A percentile compares a stretch with the other conserved stretches of the same genome.
These are phyloP conservation scores for Vitis amurensis DNA, from an alignment of 164 flowering plant genomes.

Conservation along the genomic window DNA sequence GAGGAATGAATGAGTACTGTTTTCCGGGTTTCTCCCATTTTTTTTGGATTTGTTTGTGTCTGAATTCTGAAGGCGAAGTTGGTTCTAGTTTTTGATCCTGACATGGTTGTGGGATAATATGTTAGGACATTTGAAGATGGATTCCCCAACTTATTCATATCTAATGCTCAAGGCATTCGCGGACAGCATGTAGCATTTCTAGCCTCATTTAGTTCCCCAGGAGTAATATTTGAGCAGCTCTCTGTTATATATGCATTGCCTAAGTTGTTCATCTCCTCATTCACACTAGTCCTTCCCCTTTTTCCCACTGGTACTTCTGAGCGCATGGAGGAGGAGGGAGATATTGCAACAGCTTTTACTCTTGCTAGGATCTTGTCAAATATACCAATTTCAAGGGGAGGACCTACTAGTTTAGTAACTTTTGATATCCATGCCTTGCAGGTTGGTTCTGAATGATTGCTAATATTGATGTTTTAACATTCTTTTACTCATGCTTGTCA, in stretches of 20 bases:
- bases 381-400: slow-evolving; percentile 88
- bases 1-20: too few species aligned
- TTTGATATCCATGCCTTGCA: slow-evolving; percentile 98
- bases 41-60: not conserved
- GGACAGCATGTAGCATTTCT: slow-evolving; percentile 94
- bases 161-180: slow-evolving; percentile 91
- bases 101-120: not conserved
- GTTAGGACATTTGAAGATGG: slow-evolving; percentile 92
- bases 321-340: slow-evolving; percentile 99
- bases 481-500: not conserved
- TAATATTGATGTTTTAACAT: not conserved
- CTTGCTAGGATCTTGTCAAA: slow-evolving; percentile 90
- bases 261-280: slow-evolving; percentile 78
- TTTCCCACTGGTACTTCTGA: slow-evolving; percentile 97
- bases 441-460: slow-evolving; percentile 41
- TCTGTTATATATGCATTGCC: slow-evolving; percentile 92
- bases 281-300: slow-evolving; percentile 94
- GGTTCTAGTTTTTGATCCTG: not conserved
- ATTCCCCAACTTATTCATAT: slow-evolving; percentile 88
- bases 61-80: not conserved
- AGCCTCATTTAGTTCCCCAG: slow-evolving; percentile 97
- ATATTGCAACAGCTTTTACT: slow-evolving; percentile 94
- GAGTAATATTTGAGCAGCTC: slow-evolving; percentile 92
- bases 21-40: not conserved
- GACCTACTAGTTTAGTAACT: slow-evolving; percentile 91